Base-by-base conservation (phyloP, 306 rosid genomes). In the Casuarina equisetifolia region DNA sequence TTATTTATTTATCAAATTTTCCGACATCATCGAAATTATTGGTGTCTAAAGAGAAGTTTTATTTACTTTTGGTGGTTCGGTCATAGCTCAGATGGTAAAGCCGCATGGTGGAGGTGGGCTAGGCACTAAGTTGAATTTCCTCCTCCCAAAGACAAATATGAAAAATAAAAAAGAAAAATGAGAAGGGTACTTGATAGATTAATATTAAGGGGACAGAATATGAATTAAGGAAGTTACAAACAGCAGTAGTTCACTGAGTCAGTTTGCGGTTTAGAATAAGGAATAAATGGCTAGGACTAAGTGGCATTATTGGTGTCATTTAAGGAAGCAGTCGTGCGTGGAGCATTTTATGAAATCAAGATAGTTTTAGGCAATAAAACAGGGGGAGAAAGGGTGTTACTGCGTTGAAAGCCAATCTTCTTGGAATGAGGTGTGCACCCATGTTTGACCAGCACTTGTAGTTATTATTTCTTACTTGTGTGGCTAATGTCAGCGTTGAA, bases 401-500 rank as follows among this genome's bases (percentile, higher is more conserved):
- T 36, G 69, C 74, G 12, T 39, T 17, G 25, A 39, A 43, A 6
- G 70, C 85, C 72, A 72, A 70, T 79, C 70, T 59, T 77, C 76
- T 75, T 72, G 17, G 15, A 68, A 72, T 76, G 76, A 58, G 68
- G 59, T 59, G 45, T 77, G 68, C 55, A 11, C 52, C 49, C 48
- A 57, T 72, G 16, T 48, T 70, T 76, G 78, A 70, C 71, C 52
- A 13, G 35, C 82, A 10, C 62, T 52, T 73, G 72, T 74, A 76
- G 49, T 76, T 78, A 80, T 69, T 68, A 75, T 66, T 50, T 70
- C 68, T 81, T 82, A 64, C 77, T 74, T 52, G 42, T 70, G 66
- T 53, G 61, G 74, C 61, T 78, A 78, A 80, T 81, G 81, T 79
- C 63, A 61, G 77, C 89, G 67, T 55, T 57, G 45, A 32, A 77